Conservation (phyloP, 2,329 filamentous ascomycete genomes). For the Coniella lustricola region DNA sequence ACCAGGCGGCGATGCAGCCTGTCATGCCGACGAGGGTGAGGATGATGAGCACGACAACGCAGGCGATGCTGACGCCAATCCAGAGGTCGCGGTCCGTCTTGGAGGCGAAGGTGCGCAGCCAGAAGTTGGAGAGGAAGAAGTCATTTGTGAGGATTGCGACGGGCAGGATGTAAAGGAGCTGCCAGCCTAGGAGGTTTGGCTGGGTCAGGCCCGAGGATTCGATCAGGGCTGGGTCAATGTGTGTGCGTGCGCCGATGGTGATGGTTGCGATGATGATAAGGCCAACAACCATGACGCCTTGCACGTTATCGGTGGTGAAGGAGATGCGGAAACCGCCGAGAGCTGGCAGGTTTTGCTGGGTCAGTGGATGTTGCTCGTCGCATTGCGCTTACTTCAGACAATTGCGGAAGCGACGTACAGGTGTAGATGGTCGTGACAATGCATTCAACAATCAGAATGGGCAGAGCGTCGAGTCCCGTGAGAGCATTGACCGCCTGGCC, state of each 20-base stretch:
- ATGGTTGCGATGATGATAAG: constrained; percentile 72
- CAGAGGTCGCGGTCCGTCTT: constrained; percentile 72
- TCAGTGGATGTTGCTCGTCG: not conserved
- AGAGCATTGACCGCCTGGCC: constrained; percentile 70
- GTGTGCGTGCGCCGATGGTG: constrained; percentile 66
- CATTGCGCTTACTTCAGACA: no score
- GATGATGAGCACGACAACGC: constrained; percentile 57
- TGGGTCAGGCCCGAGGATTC: constrained; percentile 63
- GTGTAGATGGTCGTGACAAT: constrained; percentile 77
- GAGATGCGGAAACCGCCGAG: constrained; percentile 78
- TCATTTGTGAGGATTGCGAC: constrained; percentile 77
- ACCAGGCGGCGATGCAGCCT: constrained; percentile 72
- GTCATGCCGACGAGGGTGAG: constrained; percentile 65
- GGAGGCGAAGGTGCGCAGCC: constrained; percentile 77
- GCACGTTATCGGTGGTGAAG: constrained; percentile 76
- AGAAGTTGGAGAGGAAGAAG: constrained; percentile 80
- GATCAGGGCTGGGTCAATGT: constrained; percentile 64
- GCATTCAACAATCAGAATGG: constrained; percentile 71
- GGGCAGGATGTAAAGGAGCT: constrained; percentile 77
- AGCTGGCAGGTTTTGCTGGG: constrained; percentile 38
- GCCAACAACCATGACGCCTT: constrained; percentile 69
- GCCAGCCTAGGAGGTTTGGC: constrained; percentile 68
- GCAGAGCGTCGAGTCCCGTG: constrained; percentile 67
- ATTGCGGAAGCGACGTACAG: constrained; percentile 41
- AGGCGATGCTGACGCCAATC: constrained; percentile 65